These are phyloP conservation scores for Epipyxis sp. DNA, from an alignment of 108 stramenopile species.

Conservation along the genomic window DNA sequence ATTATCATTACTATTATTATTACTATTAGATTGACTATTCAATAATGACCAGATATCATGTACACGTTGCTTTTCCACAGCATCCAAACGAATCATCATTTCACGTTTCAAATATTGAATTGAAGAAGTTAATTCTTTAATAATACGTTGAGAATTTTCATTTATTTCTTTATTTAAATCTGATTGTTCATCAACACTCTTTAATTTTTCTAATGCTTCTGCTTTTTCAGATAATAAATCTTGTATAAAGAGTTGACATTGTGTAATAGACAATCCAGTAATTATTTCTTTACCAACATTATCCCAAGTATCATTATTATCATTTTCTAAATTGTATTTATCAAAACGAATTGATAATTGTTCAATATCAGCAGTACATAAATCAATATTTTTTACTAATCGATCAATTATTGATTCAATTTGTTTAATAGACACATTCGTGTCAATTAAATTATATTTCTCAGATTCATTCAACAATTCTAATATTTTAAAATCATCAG, in stretches of 20 bases:
- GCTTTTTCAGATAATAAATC: neutral
- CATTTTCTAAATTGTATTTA: neutral
- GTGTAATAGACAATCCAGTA: neutral
- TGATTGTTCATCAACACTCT: too few species aligned
- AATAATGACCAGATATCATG: constrained; percentile 8
- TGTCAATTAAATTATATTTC: neutral
- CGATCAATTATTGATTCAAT: neutral
- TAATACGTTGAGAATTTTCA: neutral
- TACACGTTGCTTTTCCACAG: neutral
- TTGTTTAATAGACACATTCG: neutral
- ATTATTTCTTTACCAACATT: neutral
- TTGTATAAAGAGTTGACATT: neutral
- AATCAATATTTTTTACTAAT: neutral
- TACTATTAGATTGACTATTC: too few species aligned
- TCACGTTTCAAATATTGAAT: neutral
- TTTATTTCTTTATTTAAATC: neutral
- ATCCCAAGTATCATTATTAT: neutral
- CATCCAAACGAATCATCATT: neutral
- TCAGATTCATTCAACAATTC: neutral
- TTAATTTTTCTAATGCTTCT: neutral
- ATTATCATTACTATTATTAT: too few species aligned
- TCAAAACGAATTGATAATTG: neutral
- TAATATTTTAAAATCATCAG: too few species aligned
- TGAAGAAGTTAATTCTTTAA: neutral
- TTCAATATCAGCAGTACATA: neutral